These are phyloP conservation scores for Conringia planisiliqua DNA, from an alignment of 345 rosid genomes.

Conservation along the genomic window DNA sequence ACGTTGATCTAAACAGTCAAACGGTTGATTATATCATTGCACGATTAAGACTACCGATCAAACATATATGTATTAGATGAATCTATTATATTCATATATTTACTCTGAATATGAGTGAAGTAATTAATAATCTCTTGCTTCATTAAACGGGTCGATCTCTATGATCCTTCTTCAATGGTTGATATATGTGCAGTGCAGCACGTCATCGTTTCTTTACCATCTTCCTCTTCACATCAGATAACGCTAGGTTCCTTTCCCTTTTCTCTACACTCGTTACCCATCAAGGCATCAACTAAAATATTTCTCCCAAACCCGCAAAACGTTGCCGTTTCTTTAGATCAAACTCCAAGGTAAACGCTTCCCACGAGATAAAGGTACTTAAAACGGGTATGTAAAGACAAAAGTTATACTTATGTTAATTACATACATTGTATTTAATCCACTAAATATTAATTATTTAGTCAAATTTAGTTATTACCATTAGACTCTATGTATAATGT, in stretches of 20 bases:
- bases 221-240: not conserved
- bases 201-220: not conserved
- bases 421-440: not conserved
- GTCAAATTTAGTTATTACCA: not conserved
- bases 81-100: not conserved
- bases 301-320: not conserved
- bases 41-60: not conserved
- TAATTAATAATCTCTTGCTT: not conserved
- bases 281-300: not conserved
- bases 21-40: not conserved
- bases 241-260: not conserved
- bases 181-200: not conserved
- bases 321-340: not conserved
- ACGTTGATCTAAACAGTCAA: too few species aligned
- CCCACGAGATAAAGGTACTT: not conserved
- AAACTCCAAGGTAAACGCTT: not conserved
- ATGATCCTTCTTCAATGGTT: not conserved
- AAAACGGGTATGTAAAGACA: not conserved
- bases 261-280: not conserved
- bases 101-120: not conserved
- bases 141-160: not conserved
- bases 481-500: too few species aligned
- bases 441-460: too few species aligned
- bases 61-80: not conserved
- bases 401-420: too few species aligned